Evolutionary conservation across 169 alveolate species (phyloP).

Genomic region (Besnoitia besnoiti): DNA sequence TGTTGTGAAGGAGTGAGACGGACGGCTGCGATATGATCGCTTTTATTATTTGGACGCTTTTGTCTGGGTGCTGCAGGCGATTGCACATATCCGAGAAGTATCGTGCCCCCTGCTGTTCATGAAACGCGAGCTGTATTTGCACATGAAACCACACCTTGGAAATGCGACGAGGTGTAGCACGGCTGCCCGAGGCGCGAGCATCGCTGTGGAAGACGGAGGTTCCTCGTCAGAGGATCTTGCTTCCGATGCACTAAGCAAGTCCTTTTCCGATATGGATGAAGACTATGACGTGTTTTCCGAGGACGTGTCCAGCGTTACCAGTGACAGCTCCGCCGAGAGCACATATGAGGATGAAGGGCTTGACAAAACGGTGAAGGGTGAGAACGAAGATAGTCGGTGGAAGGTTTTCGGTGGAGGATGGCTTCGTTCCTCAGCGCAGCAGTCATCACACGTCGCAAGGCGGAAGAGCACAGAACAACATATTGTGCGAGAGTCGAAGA

Average conservation of each 20-base stretch:
- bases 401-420: not conserved
- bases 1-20: too few species aligned
- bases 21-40: too few species aligned
- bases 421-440: not conserved
- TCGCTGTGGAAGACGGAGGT: not conserved
- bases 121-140: not conserved
- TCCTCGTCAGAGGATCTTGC: not conserved
- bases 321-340: not conserved
- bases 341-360: not conserved
- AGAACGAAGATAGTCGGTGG: not conserved
- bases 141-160: not conserved
- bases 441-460: not conserved
- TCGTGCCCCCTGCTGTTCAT: not conserved
- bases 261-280: not conserved
- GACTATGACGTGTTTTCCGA: not conserved
- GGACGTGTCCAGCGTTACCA: not conserved
- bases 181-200: too few species aligned
- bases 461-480: not conserved
- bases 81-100: conserved; percentile 26
- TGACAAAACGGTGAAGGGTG: not conserved
- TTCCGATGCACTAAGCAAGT: not conserved
- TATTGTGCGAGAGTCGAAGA: not conserved
- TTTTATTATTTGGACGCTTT: not conserved
- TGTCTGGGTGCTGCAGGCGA: not conserved
- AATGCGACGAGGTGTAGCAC: too few species aligned